Percentiles rank a stretch among this genome's conserved stretches.
Conservation (phyloP, 345 rosid species). For the Eucalyptus tenuipes region DNA sequence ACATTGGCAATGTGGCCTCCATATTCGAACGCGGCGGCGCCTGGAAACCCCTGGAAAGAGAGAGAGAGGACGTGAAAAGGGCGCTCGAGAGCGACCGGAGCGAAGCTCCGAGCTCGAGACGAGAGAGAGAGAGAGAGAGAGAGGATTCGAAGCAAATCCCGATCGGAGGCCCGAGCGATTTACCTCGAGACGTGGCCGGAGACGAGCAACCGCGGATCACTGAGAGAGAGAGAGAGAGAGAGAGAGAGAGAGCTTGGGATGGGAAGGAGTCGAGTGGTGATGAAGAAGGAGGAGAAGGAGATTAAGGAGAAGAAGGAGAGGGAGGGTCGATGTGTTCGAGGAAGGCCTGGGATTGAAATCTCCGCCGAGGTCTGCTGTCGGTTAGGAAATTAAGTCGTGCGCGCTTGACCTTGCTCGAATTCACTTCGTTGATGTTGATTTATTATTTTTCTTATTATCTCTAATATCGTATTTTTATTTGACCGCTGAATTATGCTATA, state of each 20-base stretch:
- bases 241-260: neutral
- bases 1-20: slow-evolving; percentile 60
- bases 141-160: neutral
- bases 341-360: neutral
- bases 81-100: neutral
- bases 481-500: neutral
- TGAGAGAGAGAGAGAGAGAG: neutral
- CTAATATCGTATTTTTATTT: neutral
- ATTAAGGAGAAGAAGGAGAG: neutral
- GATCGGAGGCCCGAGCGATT: neutral
- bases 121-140: neutral
- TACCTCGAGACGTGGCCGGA: neutral
- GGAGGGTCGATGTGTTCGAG: slow-evolving; percentile 3
- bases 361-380: neutral
- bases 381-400: neutral
- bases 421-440: neutral
- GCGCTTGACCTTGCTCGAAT: neutral
- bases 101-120: neutral
- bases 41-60: neutral
- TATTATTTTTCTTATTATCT: too few species aligned
- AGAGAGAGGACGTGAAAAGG: neutral
- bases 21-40: slow-evolving; percentile 9
- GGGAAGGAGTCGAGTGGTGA: neutral
- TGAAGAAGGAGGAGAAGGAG: neutral
- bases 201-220: neutral